Percentiles rank a stretch among this genome's conserved stretches.
Evolutionary conservation across 208 protist genomes (phyloP).

Genomic region (Leishmania martiniquensis): DNA sequence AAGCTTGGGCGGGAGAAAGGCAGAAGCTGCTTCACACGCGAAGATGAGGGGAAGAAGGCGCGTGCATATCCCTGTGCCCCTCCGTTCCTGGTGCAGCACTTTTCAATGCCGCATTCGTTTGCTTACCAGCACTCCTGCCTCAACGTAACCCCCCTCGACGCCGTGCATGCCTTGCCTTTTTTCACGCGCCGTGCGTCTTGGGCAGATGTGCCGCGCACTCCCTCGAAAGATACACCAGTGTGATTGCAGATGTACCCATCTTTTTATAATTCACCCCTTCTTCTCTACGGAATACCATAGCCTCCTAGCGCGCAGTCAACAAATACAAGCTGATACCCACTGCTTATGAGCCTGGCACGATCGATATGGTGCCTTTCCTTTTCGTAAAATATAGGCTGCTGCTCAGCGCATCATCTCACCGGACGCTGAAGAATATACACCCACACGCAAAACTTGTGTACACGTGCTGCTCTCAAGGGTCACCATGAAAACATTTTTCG

Average conservation of each 20-base stretch:
- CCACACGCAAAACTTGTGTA: neutral
- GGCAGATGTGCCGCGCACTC: neutral
- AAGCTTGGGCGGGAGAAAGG: neutral
- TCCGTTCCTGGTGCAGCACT: neutral
- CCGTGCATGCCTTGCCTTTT: neutral
- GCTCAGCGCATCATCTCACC: neutral
- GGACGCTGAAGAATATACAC: neutral
- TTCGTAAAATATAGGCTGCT: neutral
- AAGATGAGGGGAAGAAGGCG: slow-evolving; percentile 4
- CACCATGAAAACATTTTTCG: slow-evolving; percentile 40
- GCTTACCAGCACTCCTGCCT: neutral
- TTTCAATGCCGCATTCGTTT: neutral
- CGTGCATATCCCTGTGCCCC: neutral
- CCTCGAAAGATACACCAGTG: neutral
- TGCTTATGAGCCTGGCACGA: neutral
- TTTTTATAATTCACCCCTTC: slow-evolving; percentile 5
- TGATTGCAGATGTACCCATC: neutral
- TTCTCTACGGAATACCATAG: slow-evolving; percentile 13
- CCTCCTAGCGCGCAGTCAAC: neutral
- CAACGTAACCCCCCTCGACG: neutral
- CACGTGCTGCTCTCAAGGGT: neutral
- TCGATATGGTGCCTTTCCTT: neutral
- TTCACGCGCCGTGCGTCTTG: neutral
- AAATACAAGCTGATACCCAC: neutral
- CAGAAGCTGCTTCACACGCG: neutral